Evolutionary conservation across 805 yeast species (phyloP).

Genomic region (Candida nanaspora): DNA sequence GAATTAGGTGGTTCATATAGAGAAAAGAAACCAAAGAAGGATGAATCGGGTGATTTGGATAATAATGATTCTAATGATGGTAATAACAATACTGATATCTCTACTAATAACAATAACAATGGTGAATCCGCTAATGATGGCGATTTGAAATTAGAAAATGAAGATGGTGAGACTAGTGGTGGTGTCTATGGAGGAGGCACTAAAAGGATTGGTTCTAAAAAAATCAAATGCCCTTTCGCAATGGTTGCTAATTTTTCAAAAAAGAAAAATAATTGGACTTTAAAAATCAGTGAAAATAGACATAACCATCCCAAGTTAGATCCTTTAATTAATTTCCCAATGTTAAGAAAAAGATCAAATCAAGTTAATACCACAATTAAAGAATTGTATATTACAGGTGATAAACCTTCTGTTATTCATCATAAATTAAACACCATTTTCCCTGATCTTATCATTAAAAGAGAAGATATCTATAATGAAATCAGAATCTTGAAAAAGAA

Average conservation of each 20-base stretch:
- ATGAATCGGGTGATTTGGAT: neutral
- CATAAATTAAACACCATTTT: constrained; percentile 42
- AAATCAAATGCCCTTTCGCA: constrained; percentile 50
- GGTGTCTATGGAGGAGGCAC: too few species aligned
- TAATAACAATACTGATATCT: constrained; percentile 16
- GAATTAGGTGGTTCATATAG: constrained; percentile 52
- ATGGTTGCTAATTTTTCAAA: constrained; percentile 51
- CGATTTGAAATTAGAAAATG: neutral
- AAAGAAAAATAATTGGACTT: constrained; percentile 42
- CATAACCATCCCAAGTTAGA: constrained; percentile 54
- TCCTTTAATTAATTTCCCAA: constrained; percentile 48
- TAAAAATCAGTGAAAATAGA: constrained; percentile 46
- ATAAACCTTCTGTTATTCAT: constrained; percentile 49
- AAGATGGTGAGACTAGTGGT: neutral
- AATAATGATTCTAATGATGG: constrained; percentile 1
- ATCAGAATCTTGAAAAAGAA: constrained; percentile 49
- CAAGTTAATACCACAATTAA: constrained; percentile 44
- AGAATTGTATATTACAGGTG: constrained; percentile 46
- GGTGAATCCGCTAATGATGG: constrained; percentile 9
- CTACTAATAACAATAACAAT: constrained; percentile 6
- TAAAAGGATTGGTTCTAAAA: constrained; percentile 34
- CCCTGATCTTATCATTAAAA: constrained; percentile 46
- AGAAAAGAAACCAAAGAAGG: constrained; percentile 33
- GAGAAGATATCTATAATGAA: constrained; percentile 53
- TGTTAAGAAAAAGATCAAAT: constrained; percentile 46